Evolutionary conservation across 2,329 filamentous ascomycete species (phyloP).

Genomic region (Arthrobotrys iridis): DNA sequence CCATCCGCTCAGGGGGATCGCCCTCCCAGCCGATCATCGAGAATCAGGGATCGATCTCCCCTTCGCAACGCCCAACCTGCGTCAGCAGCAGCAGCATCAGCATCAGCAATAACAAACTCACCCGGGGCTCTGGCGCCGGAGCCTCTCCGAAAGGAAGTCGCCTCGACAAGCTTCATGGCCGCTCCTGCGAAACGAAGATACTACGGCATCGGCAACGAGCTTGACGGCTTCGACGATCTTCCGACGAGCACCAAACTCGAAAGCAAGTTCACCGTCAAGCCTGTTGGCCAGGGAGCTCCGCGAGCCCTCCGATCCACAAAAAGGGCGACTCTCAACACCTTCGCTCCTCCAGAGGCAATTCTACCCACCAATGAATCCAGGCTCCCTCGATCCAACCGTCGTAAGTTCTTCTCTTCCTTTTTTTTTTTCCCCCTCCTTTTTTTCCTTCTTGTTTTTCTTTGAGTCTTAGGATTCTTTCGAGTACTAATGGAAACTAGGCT

Average conservation of each 20-base stretch:
- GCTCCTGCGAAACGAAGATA: constrained; percentile 75
- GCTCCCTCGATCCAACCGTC: constrained; percentile 38
- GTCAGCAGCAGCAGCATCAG: not conserved
- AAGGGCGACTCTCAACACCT: constrained; percentile 69
- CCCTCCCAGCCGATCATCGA: constrained; percentile 62
- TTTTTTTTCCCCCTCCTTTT: not conserved
- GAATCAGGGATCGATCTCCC: constrained; percentile 40
- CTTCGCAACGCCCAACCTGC: constrained; percentile 57
- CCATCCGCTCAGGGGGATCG: constrained; percentile 64
- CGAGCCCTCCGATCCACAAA: constrained; percentile 70
- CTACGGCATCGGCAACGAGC: constrained; percentile 91
- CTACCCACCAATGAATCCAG: constrained; percentile 62
- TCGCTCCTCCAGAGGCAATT: constrained; percentile 73
- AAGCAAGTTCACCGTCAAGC: constrained; percentile 82
- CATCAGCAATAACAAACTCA: not conserved
- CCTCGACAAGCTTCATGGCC: constrained; percentile 75
- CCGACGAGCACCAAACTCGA: constrained; percentile 86
- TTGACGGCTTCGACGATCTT: constrained; percentile 93
- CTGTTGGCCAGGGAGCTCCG: constrained; percentile 73
- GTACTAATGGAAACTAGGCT: constrained; percentile 4
- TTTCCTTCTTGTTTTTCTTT: too few relatives aligned
- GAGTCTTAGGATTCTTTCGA: not conserved
- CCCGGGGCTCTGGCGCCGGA: constrained; percentile 54
- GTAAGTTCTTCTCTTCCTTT: constrained; percentile 6
- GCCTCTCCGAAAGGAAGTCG: constrained; percentile 62